Evolutionary conservation across 177 flowering plant genomes (phyloP), one percentile per base, ranked within the genome.

Genomic region (Vitis hybrid): DNA sequence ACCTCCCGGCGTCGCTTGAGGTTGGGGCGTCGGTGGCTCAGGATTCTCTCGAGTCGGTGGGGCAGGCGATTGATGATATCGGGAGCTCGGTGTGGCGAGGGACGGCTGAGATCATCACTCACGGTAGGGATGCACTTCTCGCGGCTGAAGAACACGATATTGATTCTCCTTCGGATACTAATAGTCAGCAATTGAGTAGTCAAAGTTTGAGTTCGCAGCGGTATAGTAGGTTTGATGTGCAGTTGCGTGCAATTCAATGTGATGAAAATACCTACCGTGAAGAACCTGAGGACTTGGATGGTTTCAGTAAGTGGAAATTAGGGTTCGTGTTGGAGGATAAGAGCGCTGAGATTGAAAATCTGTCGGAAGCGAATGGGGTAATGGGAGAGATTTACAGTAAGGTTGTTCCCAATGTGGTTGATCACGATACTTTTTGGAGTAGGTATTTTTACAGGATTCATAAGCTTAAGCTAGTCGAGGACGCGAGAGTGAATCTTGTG

Each of bases 11-110:
- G 0, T 84, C 93, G 18, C 78, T 93, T 10, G 96, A 93, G 20
- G 78, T 68, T 56, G 89, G 93, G 7, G 93, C 95, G 22, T 82
- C 88, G 9, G 87, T 80, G 1, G 98, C 97, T 2, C 95, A 90
- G 52, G 90, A 73, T 13, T 88, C 93, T 19, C 81, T 93, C 3
- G 98, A 87, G 75, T 80, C 93, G 1, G 91, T 94, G 5, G 97
- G 98, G 3, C 89, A 87, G 58, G 95, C 84, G 2, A 80, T 93
- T 26, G 98, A 93, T 61, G 84, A 80, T 19, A 65, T 92, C 53
- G 89, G 94, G 3, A 74, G 66, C 78, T 71, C 92, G 10, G 92
- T 90, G 5, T 85, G 87, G 89, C 76, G 81, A 57, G 88, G 88
- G 13, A 83, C 92, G 58, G 73, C 93, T 0, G 83, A 80, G 70